Percentiles rank a stretch among this genome's conserved stretches.
Evolutionary conservation across 495 filamentous ascomycete species (phyloP).

Genomic region (Aspergillus homomorphus): DNA sequence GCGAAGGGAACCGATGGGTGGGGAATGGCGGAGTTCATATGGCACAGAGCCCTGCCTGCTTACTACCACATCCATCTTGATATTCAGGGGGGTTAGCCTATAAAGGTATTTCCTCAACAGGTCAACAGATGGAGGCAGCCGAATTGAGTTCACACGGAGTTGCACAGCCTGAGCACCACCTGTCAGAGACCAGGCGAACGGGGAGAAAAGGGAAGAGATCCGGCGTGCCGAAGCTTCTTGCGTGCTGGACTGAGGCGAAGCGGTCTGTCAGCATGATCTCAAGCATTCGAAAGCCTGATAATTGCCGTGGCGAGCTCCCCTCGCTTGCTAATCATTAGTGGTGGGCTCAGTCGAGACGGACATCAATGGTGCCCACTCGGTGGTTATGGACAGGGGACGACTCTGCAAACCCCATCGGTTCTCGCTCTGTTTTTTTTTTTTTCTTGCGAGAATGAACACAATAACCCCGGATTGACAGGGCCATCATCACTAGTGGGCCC

Average conservation of each 20-base stretch:
- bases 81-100: not conserved
- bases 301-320: not conserved
- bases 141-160: not conserved
- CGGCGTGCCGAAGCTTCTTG: not conserved
- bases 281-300: not conserved
- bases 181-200: not conserved
- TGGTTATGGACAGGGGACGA: not conserved
- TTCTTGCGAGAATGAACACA: not conserved
- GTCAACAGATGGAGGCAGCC: not conserved
- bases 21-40: not conserved
- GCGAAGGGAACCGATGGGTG: not conserved
- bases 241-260: not conserved
- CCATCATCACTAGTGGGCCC: not conserved
- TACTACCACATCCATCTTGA: not conserved
- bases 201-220: not conserved
- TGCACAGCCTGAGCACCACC: not conserved
- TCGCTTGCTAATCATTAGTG: not conserved
- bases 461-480: not conserved
- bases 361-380: too few species aligned
- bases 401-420: not conserved
- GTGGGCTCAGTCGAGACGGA: not conserved
- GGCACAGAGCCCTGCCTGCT: not conserved
- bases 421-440: too few species aligned
- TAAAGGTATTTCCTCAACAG: not conserved
- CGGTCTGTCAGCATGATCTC: not conserved